phyloP scores from a whole-genome alignment of 176 grass and related monocot species.

The Juncus effusus region DNA sequence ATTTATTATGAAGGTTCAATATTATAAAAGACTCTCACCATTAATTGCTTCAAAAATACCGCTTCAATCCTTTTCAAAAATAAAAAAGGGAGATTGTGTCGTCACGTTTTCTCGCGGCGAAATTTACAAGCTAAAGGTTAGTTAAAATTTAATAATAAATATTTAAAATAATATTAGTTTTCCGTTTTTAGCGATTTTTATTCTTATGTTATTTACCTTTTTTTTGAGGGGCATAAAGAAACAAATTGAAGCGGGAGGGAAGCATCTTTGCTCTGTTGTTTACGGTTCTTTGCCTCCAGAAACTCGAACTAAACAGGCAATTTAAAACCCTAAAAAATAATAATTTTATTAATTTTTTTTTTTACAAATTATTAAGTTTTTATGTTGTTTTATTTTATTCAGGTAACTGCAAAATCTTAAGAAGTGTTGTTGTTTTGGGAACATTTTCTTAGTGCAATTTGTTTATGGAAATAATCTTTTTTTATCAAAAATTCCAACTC shows the following conservation, averaged over 20 bases:
- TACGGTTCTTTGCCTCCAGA: slow-evolving; percentile 96
- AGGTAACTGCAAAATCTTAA: no score
- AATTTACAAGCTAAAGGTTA: slow-evolving; percentile 92
- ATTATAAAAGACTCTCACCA: slow-evolving; percentile 92
- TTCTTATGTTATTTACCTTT: background rate
- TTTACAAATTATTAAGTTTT: no score
- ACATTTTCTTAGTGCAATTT: no score
- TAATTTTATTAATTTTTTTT: no score
- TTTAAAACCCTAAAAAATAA: no score
- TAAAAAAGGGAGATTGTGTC: slow-evolving; percentile 83
- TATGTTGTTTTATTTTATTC: no score
- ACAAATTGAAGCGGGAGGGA: slow-evolving; percentile 73
- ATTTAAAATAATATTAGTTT: slow-evolving; percentile 21
- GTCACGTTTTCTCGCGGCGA: slow-evolving; percentile 65
- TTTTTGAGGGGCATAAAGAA: slow-evolving; percentile 42
- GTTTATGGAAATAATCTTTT: no score
- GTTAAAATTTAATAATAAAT: slow-evolving; percentile 19
- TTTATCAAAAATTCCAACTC: no score
- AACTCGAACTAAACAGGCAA: slow-evolving; percentile 95
- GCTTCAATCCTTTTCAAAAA: slow-evolving; percentile 70
- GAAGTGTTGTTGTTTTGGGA: no score
- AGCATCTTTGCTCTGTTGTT: slow-evolving; percentile 94
- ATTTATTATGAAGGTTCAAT: slow-evolving; percentile 50
- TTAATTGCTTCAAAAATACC: slow-evolving; percentile 75
- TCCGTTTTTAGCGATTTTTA: slow-evolving; percentile 16